These are phyloP conservation scores for Sherardia arvensis DNA, from an alignment of 257 asterid genomes.

Conservation along the genomic window DNA sequence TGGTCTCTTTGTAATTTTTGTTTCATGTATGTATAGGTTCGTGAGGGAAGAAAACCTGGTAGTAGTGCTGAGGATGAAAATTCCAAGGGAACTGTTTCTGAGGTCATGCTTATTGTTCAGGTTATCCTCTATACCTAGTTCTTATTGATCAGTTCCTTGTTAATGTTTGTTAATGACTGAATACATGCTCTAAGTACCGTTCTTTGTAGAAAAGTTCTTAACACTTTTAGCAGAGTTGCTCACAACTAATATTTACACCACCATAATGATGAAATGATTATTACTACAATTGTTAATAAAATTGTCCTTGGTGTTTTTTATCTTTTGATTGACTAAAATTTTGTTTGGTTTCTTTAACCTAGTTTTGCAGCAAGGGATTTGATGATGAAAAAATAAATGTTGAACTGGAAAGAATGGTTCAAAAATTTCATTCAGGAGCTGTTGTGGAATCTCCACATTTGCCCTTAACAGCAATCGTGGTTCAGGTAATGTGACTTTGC, in stretches of 20 bases:
- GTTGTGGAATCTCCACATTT: conserved; percentile 44
- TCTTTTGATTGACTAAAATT: neutral
- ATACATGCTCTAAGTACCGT: neutral
- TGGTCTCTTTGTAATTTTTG: conserved; percentile 6
- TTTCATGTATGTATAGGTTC: conserved; percentile 40
- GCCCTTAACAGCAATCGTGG: conserved; percentile 68
- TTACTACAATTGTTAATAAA: too few species aligned
- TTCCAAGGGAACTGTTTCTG: conserved; percentile 42
- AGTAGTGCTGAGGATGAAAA: conserved; percentile 31
- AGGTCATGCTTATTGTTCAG: conserved; percentile 96
- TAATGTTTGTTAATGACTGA: neutral
- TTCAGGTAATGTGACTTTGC: conserved; percentile 48
- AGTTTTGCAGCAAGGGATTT: conserved; percentile 60
- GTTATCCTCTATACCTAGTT: too few species aligned
- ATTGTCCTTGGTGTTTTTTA: neutral
- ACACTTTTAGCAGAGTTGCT: neutral
- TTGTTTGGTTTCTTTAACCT: conserved; percentile 8
- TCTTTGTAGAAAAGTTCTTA: neutral
- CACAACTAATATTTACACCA: neutral
- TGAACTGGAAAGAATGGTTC: conserved; percentile 63
- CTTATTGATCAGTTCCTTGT: conserved; percentile 9
- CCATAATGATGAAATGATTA: too few species aligned
- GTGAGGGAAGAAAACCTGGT: conserved; percentile 74
- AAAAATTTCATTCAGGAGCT: conserved; percentile 59
- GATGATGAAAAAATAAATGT: conserved; percentile 49